Base-by-base conservation (phyloP, 441 rosid genomes). In the Gossypium gossypioides region DNA sequence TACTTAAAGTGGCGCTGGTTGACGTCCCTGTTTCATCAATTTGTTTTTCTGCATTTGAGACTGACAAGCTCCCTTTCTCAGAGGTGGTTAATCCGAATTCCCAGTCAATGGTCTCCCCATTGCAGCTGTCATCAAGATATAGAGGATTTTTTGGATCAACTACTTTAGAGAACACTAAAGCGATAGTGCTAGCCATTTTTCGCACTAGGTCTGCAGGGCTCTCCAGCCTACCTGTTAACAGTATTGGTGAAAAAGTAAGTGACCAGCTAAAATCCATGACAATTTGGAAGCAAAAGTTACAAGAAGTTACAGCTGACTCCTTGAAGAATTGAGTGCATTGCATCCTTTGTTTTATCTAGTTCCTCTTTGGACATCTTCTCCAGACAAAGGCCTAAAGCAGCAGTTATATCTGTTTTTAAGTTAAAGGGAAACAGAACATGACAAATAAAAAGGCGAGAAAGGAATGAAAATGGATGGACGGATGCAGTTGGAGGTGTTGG, bases 161-260 rank as follows among this genome's bases (percentile, higher is more conserved):
- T 59, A 88, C 87, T 86, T 86, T 89, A 55, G 99, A 95, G 82
- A 95, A 91, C 72, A 80, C 80, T 61, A 92, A 86, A 73, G 98
- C 99, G 13, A 95, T 79, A 81, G 84, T 76, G 84, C 95, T 86
- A 27, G 91, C 98, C 99, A 92, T 95, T 89, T 86, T 95, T 76
- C 97, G 82, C 58, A 91, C 75, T 58, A 86, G 74, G 84, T 86
- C 84, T 76, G 83, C 79, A 71, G 98, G 98, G 81, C 82, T 91
- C 81, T 92, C 99, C 76, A 95, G 87, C 82, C 99, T 92, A 80
- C 89, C 98, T 95, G 92, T 72, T 77, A 83, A 76, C 60, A 72
- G 81, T 24, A 74, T 67, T 76, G 74, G 22, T 74, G 62, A 58
- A 19, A 59, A 52, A 69, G 34, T 71, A 74, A 27, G 58, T 46